A percentile compares a stretch with the other conserved stretches of the same genome.
phyloP scores from a whole-genome alignment of 2,329 filamentous ascomycete species.

The Phyllosticta ampelicida region DNA sequence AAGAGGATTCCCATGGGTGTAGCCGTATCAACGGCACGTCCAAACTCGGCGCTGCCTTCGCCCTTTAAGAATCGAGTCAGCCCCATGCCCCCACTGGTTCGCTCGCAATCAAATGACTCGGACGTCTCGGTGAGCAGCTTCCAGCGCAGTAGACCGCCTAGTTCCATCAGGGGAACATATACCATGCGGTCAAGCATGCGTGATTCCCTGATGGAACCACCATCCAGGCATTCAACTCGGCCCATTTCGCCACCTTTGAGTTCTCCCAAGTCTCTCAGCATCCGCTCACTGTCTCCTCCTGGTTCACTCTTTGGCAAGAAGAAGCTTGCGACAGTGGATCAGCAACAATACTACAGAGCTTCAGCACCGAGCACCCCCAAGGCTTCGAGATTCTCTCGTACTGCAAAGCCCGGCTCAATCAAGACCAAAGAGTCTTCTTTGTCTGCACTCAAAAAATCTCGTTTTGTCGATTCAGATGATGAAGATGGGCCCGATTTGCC shows the following conservation, averaged over 20 bases:
- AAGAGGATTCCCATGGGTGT: conserved; percentile 24
- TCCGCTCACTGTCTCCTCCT: conserved; percentile 60
- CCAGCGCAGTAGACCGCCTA: conserved; percentile 44
- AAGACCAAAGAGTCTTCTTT: conserved; percentile 8
- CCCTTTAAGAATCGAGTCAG: conserved; percentile 15
- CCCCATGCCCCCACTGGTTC: conserved; percentile 19
- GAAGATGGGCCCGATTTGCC: conserved; percentile 23
- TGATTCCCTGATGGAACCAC: conserved; percentile 28
- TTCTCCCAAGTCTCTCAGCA: conserved; percentile 49
- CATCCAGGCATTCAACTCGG: conserved; percentile 3
- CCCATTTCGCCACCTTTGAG: conserved; percentile 19
- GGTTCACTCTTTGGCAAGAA: conserved; percentile 38
- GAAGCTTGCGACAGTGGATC: conserved; percentile 11
- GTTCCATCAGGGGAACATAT: conserved; percentile 36
- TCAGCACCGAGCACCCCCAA: conserved; percentile 1
- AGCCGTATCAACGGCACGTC: conserved; percentile 15
- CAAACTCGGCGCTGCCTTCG: conserved; percentile 16
- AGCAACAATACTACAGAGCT: conserved; percentile 6
- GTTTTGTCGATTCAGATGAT: conserved; percentile 59
- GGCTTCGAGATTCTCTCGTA: conserved; percentile 10
- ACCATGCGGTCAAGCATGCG: conserved; percentile 69
- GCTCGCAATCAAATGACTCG: conserved; percentile 27
- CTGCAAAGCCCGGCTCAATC: conserved; percentile 16
- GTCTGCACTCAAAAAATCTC: conserved; percentile 22
- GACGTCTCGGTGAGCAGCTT: conserved; percentile 60